Base-by-base conservation (phyloP, 768 basidiomycete genomes). In the Pleurotus cornucopiae region DNA sequence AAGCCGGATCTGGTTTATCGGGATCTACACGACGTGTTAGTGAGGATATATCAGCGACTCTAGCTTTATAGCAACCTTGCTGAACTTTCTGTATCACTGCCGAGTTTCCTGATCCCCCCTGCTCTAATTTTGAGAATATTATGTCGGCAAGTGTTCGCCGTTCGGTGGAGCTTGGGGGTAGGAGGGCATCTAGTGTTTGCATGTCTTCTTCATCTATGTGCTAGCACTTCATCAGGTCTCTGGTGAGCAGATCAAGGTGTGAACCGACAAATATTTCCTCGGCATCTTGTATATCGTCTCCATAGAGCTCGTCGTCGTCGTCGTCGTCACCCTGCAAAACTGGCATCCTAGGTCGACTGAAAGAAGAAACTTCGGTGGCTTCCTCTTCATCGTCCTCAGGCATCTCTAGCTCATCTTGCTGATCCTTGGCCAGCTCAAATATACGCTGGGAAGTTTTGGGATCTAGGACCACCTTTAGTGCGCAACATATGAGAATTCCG, bases 71-170 rank as follows among this genome's bases (percentile, higher is more conserved):
- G 53, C 23, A 55, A 84, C 85, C 83, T 78, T 80, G 84, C 23
- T 79, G 76, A 6, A 82, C 79, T 62, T 83, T 84, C 66, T 80
- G 79, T 54, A 85, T 83, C 25, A 80, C 73, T 7, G 81, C 77
- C 6, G 82, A 69, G 39, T 79, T 75, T 45, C 75, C 74, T 3
- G 77, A 68, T 59, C 86, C 84, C 11, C 75, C 78, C 56, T 78
- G 81, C 57, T 95, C 88, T 20, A 99, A 77, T 73, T 98, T 98
- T 21, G 90, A 81, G 66, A 99, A 92, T 57, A 98, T 99, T n/a
- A 98, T 78, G 68, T 99, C 97, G 26, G 97, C 97, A 26, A 99
- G 75, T 2, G 96, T 98, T 68, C 83, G 81, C 45, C 91, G 83
- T 68, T 91, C 87, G 5, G 81, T 80, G 13, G 83, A 77, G 69